Conservation (phyloP, 768 basidiomycete species). For the Pluteus cervinus region DNA sequence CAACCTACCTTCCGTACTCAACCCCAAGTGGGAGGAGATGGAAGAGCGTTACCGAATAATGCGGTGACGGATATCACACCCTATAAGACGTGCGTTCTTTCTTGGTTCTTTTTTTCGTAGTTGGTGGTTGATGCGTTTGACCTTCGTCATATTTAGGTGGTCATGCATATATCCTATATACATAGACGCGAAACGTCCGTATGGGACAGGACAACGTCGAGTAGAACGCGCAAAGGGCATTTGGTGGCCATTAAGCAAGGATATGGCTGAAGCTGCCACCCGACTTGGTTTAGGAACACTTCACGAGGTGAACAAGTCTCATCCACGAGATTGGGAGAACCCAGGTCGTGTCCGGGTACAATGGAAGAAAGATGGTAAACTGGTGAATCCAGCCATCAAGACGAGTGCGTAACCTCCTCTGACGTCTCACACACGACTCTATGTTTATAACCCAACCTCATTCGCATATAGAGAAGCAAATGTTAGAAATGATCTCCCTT, state of each 20-base stretch:
- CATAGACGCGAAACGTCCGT: constrained; percentile 90
- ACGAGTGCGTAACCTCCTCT: constrained; percentile 50
- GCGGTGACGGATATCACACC: constrained; percentile 70
- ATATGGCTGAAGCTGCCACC: constrained; percentile 81
- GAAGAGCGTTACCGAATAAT: constrained; percentile 22
- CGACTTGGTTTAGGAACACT: constrained; percentile 73
- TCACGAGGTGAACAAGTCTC: constrained; percentile 85
- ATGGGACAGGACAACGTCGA: constrained; percentile 77
- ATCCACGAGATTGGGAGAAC: constrained; percentile 98
- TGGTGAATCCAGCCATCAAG: constrained; percentile 63
- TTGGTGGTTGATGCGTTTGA: constrained; percentile 11
- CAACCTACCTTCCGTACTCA: constrained; percentile 17
- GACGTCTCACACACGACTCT: background rate
- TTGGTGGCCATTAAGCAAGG: constrained; percentile 95
- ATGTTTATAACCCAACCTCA: constrained; percentile 1
- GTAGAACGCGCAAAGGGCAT: constrained; percentile 72
- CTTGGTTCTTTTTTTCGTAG: constrained; percentile 5
- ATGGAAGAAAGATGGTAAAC: constrained; percentile 75
- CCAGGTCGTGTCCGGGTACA: constrained; percentile 92
- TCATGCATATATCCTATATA: constrained; percentile 96
- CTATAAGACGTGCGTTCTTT: constrained; percentile 65
- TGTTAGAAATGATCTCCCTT: constrained; percentile 67
- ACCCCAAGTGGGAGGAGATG: constrained; percentile 16
- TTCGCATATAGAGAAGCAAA: constrained; percentile 57
- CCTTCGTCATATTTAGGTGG: constrained; percentile 54